Evolutionary conservation across 805 yeast genomes (phyloP), one percentile per base, ranked within the genome.

Genomic region (Candida insectorum): DNA sequence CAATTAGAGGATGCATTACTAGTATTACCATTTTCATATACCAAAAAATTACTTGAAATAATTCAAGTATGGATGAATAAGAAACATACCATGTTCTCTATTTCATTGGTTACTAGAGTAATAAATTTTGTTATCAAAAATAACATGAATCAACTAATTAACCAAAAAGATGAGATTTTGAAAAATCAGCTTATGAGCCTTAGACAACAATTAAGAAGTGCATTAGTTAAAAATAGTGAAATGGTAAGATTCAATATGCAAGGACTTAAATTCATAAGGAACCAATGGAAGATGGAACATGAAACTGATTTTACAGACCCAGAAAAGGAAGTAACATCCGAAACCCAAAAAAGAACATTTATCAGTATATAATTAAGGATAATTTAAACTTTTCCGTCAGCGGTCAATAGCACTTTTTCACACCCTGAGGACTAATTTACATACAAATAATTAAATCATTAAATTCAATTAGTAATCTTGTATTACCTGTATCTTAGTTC

Each of bases 1-100:
- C 96, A 91, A 49, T 62, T 93, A 22, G 96, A 91, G 49, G 99
- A 93, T 60, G 95, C 97, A 1, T 69, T 93, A 35, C 61, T 93
- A 29, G 95, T 93, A 1, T 67, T 93, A 34, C 96, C 98, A 20
- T 89, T 91, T 51, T 86, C 95, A 8, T 83, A 81, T 58, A 81
- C 89, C 2, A 54, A 80, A 36, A 76, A 75, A 44, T 69, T 93
- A 31, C 69, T 93, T 42, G 71, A 70, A 45, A 84, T 88, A 47
- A 76, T 93, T 34, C 81, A 79, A 43, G 69, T 76, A 18, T 89
- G 96, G 86, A 76, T 93, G 24, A 52, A 54, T 34, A 58, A 65
- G 32, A 20, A 20, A 20, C 10, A 8, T 20, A 23, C 21, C 13
- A 49, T 75, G 21, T 68, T 70, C 30, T 72, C 78, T 47, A 55